phyloP scores from a whole-genome alignment of 208 protist species.

The Trypanosoma scelopori region DNA sequence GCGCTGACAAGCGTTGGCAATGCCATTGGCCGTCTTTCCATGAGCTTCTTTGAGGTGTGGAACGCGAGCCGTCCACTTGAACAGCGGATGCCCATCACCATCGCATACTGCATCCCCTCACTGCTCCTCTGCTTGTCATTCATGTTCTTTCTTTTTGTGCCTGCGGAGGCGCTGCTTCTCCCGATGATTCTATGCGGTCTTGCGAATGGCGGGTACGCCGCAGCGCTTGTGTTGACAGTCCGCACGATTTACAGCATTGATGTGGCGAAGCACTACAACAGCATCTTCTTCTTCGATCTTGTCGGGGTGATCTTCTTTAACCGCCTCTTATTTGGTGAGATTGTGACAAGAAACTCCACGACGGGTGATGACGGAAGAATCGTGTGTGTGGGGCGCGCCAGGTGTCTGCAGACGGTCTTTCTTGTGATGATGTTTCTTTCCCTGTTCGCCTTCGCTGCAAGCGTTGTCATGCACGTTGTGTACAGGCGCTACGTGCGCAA shows the following conservation, averaged over 20 bases:
- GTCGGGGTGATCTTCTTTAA: conserved; percentile 46
- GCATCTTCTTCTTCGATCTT: conserved; percentile 44
- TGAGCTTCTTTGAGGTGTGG: conserved; percentile 40
- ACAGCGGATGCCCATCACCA: conserved; percentile 33
- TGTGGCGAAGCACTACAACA: conserved; percentile 57
- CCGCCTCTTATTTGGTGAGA: conserved; percentile 51
- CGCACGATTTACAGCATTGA: conserved; percentile 52
- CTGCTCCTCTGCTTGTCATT: conserved; percentile 26
- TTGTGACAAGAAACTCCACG: conserved; percentile 41
- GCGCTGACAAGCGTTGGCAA: conserved; percentile 43
- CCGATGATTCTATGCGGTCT: conserved; percentile 37
- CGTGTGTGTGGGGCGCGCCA: conserved; percentile 30
- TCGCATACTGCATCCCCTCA: conserved; percentile 39
- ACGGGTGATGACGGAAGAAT: conserved; percentile 6
- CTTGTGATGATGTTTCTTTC: conserved; percentile 32
- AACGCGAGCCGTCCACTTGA: conserved; percentile 33
- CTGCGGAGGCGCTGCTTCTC: neutral
- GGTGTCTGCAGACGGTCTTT: conserved; percentile 36
- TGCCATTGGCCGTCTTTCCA: conserved; percentile 35
- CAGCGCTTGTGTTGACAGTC: conserved; percentile 37
- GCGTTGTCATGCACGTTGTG: conserved; percentile 31
- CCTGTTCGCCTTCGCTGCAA: conserved; percentile 18
- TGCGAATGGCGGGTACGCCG: conserved; percentile 44
- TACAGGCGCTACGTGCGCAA: conserved; percentile 38
- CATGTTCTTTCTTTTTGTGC: conserved; percentile 38